These are phyloP conservation scores for Pythium plurisporium DNA, from an alignment of 352 stramenopile genomes.

Conservation along the genomic window DNA sequence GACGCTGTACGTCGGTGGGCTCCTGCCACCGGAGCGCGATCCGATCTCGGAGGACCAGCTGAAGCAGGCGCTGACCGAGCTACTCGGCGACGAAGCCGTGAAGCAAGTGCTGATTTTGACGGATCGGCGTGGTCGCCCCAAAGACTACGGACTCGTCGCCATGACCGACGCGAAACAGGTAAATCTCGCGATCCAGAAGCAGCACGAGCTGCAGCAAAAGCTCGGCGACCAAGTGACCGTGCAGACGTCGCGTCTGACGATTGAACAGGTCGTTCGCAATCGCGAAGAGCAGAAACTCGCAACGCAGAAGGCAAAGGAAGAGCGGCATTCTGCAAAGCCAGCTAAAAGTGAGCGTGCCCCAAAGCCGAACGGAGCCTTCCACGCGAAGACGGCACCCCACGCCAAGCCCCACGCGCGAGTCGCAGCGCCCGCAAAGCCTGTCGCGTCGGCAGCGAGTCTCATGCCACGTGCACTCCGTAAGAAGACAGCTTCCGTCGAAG, in stretches of 20 bases:
- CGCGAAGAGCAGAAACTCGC: conserved; percentile 41
- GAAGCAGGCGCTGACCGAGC: conserved; percentile 32
- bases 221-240: conserved; percentile 50
- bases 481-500: conserved; percentile 3
- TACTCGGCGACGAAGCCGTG: conserved; percentile 34
- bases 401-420: conserved; percentile 28
- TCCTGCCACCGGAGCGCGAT: conserved; percentile 25
- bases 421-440: conserved; percentile 7
- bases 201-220: conserved; percentile 26
- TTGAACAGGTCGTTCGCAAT: conserved; percentile 53
- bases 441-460: conserved; percentile 31
- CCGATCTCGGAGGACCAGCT: conserved; percentile 37
- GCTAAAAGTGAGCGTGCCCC: neutral
- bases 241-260: conserved; percentile 57
- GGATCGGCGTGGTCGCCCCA: conserved; percentile 51
- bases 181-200: conserved; percentile 27
- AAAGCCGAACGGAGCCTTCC: neutral
- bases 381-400: conserved; percentile 19
- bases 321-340: neutral
- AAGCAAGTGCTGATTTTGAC: conserved; percentile 49
- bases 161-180: conserved; percentile 30
- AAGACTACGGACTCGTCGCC: conserved; percentile 67
- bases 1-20: conserved; percentile 53
- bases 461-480: conserved; percentile 53
- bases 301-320: conserved; percentile 29